Evolutionary conservation across 2,329 filamentous ascomycete species (phyloP).

Genomic region (Lasiodiplodia citricola): DNA sequence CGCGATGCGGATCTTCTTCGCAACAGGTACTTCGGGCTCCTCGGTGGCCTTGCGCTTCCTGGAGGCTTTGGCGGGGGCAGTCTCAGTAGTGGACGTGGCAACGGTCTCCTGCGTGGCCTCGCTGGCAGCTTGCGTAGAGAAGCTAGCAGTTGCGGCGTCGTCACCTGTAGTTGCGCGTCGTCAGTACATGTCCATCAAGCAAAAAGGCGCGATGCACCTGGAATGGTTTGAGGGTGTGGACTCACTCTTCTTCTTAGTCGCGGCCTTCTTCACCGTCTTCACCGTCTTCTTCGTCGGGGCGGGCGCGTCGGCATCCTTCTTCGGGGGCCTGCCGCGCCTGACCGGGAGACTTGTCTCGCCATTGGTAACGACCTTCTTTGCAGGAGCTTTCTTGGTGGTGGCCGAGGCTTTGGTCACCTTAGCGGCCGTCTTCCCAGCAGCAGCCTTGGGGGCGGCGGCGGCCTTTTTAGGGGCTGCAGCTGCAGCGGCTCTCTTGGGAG

Average conservation of each 20-base stretch:
- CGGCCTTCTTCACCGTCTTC: constrained; percentile 8
- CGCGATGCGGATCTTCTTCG: constrained; percentile 37
- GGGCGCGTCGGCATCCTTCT: constrained; percentile 21
- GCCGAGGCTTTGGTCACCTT: constrained; percentile 28
- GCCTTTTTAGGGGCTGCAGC: constrained; percentile 24
- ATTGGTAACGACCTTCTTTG: constrained; percentile 41
- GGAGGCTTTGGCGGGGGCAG: constrained; percentile 29
- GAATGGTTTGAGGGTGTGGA: background rate
- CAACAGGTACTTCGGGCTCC: constrained; percentile 7
- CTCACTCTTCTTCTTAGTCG: constrained; percentile 8
- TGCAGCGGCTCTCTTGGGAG: constrained; percentile 24
- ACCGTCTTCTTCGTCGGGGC: background rate
- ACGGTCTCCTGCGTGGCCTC: constrained; percentile 29
- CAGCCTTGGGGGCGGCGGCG: constrained; percentile 36
- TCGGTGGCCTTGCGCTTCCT: constrained; percentile 33
- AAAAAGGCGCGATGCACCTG: background rate
- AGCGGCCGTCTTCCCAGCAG: constrained; percentile 34
- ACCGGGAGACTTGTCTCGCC: constrained; percentile 30
- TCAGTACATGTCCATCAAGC: constrained; percentile 15
- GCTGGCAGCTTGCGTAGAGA: background rate
- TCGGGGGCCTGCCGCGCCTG: constrained; percentile 13
- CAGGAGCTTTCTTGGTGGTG: constrained; percentile 31
- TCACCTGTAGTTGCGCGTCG: constrained; percentile 1
- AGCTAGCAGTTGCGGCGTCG: constrained; percentile 23
- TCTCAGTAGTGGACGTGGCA: background rate